Evolutionary conservation across 129 eudicot species (phyloP).

Genomic region (Artemisia tridentata): DNA sequence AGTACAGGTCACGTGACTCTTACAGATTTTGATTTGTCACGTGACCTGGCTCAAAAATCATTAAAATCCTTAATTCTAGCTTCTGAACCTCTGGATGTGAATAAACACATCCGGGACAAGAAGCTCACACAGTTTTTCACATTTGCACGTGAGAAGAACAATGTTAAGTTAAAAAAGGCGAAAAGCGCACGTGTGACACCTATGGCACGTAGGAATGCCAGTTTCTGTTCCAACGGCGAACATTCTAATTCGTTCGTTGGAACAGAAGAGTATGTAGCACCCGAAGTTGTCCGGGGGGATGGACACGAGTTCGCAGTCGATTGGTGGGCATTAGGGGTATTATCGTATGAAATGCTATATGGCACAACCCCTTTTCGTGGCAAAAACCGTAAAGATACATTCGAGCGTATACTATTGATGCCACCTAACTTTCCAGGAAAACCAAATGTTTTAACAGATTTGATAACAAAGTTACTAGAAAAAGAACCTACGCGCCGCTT

Average conservation of each 20-base stretch:
- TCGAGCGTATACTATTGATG: conserved; percentile 45
- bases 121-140: conserved; percentile 29
- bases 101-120: conserved; percentile 21
- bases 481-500: conserved; percentile 77
- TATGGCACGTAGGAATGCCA: conserved; percentile 28
- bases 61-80: conserved; percentile 17
- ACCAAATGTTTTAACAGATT: conserved; percentile 58
- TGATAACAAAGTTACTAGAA: conserved; percentile 55
- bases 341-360: conserved; percentile 84
- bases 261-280: conserved; percentile 89
- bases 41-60: conserved; percentile 29
- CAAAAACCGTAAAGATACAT: conserved; percentile 69
- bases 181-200: conserved; percentile 78
- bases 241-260: conserved; percentile 87
- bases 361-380: conserved; percentile 89
- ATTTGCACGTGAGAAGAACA: background rate
- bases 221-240: conserved; percentile 42
- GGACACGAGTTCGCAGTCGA: conserved; percentile 89
- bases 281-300: conserved; percentile 76
- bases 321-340: conserved; percentile 92
- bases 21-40: conserved; percentile 85
- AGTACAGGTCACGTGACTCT: conserved; percentile 84
- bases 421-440: conserved; percentile 62
- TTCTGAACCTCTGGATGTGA: conserved; percentile 12
- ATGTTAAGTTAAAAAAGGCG: conserved; percentile 36